Evolutionary conservation across 768 basidiomycete species (phyloP).

Genomic region (Leccinum broughii): DNA sequence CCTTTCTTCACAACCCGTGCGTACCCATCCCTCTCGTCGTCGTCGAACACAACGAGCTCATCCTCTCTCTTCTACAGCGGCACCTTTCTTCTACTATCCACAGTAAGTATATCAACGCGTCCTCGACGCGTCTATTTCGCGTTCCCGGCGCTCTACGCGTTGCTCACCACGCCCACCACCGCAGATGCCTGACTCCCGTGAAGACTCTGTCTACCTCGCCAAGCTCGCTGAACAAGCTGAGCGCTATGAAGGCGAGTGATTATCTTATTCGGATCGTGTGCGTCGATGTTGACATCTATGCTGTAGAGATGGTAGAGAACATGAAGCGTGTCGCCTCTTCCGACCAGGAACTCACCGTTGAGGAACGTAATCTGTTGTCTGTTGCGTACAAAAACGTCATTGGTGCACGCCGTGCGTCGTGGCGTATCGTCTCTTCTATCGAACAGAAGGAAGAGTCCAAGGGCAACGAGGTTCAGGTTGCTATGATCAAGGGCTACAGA

Average conservation of each 20-base stretch:
- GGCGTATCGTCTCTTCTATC: slow-evolving; percentile 97
- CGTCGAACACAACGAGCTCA: slow-evolving; percentile 39
- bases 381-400: slow-evolving; percentile 99
- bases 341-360: slow-evolving; percentile 96
- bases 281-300: slow-evolving; percentile 14
- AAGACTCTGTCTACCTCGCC: slow-evolving; percentile 99
- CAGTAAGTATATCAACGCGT: slow-evolving; percentile 19
- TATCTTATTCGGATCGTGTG: slow-evolving; percentile 9
- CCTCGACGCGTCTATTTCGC: slow-evolving; percentile 37
- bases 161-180: slow-evolving; percentile 14
- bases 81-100: slow-evolving; percentile 5
- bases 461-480: slow-evolving; percentile 93
- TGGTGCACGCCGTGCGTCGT: slow-evolving; percentile 95
- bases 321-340: slow-evolving; percentile 99
- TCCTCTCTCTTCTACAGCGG: slow-evolving; percentile 18
- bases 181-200: slow-evolving; percentile 80
- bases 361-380: slow-evolving; percentile 96
- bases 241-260: slow-evolving; percentile 86
- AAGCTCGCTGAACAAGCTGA: slow-evolving; percentile 99
- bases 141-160: slow-evolving; percentile 18
- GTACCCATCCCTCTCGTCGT: slow-evolving; percentile 35
- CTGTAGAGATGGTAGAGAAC: slow-evolving; percentile 94
- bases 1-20: slow-evolving; percentile 42
- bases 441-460: slow-evolving; percentile 99
- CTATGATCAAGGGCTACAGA: slow-evolving; percentile 97